Evolutionary conservation across 2,329 filamentous ascomycete genomes (phyloP).

Genomic region (Emericellopsis cladophorae): DNA sequence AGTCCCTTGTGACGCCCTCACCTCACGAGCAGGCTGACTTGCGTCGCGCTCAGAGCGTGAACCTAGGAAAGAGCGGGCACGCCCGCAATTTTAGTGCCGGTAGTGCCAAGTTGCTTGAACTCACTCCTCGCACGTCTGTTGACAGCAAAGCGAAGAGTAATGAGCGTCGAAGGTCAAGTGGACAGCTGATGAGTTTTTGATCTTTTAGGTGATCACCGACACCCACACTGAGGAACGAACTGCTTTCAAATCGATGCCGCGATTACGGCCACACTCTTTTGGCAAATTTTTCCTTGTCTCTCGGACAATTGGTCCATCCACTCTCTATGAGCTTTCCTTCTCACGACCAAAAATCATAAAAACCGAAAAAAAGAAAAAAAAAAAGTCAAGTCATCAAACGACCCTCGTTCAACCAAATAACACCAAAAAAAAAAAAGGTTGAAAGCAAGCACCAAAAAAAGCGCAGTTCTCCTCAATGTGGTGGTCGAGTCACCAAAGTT

Average conservation of each 20-base stretch:
- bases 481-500: not conserved
- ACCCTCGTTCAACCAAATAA: not conserved
- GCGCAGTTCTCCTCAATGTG: not conserved
- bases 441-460: constrained; percentile 1
- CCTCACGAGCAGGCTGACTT: constrained; percentile 24
- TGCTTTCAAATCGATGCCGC: no score
- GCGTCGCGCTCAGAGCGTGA: constrained; percentile 59
- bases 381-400: constrained; percentile 1
- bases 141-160: not conserved
- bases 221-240: no score
- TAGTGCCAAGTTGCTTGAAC: constrained; percentile 61
- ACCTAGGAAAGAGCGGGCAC: constrained; percentile 47
- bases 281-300: not conserved
- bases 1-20: constrained; percentile 13
- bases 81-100: constrained; percentile 64
- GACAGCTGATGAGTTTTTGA: not conserved
- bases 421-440: constrained; percentile 2
- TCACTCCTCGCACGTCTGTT: constrained; percentile 38
- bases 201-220: no score
- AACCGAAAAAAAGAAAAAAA: constrained; percentile 3
- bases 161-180: not conserved
- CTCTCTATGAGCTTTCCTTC: not conserved
- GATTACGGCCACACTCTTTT: not conserved
- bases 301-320: not conserved
- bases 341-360: not conserved